These are phyloP conservation scores for Fusarium staphyleae DNA, from an alignment of 2,329 filamentous ascomycete genomes.

Conservation along the genomic window DNA sequence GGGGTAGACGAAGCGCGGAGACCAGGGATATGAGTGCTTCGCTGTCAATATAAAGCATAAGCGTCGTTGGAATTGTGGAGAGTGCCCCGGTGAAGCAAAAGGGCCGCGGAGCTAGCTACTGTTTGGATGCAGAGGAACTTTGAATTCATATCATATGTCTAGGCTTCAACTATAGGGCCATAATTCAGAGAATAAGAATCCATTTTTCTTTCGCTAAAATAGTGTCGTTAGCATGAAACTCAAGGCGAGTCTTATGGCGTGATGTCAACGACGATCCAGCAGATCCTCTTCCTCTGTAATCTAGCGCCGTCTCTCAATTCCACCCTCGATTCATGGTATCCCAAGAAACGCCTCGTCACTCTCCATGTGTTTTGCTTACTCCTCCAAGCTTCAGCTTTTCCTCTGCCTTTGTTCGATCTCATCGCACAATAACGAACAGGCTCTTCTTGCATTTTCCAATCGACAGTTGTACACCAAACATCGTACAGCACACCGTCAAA, in stretches of 20 bases:
- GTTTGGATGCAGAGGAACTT: slow-evolving; percentile 28
- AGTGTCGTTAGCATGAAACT: slow-evolving; percentile 20
- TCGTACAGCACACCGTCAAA: slow-evolving; percentile 31
- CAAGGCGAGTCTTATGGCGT: slow-evolving; percentile 32
- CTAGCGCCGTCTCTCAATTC: slow-evolving; percentile 29
- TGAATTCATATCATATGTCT: slow-evolving; percentile 27
- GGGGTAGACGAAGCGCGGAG: slow-evolving; percentile 19
- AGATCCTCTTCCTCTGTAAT: slow-evolving; percentile 32
- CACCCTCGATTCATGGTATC: slow-evolving; percentile 18
- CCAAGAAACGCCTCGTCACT: slow-evolving; percentile 6
- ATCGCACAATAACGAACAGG: slow-evolving; percentile 14
- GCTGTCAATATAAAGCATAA: slow-evolving; percentile 23
- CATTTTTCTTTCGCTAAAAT: slow-evolving; percentile 20
- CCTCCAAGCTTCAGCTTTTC: slow-evolving; percentile 10
- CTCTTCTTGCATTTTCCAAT: slow-evolving; percentile 16
- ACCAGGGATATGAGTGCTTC: slow-evolving; percentile 18
- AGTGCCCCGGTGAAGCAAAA: slow-evolving; percentile 34
- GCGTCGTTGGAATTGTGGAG: slow-evolving; percentile 31
- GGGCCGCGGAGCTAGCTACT: slow-evolving; percentile 16
- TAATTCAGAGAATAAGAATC: slow-evolving; percentile 14
- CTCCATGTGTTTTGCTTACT: slow-evolving; percentile 5
- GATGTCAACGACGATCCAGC: slow-evolving; percentile 32
- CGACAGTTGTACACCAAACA: slow-evolving; percentile 27
- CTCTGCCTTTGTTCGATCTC: background rate
- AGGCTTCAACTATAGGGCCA: slow-evolving; percentile 31